A percentile compares a stretch with the other conserved stretches of the same genome.
phyloP scores from a whole-genome alignment of 495 filamentous ascomycete genomes.

The Oidiodendron maius region DNA sequence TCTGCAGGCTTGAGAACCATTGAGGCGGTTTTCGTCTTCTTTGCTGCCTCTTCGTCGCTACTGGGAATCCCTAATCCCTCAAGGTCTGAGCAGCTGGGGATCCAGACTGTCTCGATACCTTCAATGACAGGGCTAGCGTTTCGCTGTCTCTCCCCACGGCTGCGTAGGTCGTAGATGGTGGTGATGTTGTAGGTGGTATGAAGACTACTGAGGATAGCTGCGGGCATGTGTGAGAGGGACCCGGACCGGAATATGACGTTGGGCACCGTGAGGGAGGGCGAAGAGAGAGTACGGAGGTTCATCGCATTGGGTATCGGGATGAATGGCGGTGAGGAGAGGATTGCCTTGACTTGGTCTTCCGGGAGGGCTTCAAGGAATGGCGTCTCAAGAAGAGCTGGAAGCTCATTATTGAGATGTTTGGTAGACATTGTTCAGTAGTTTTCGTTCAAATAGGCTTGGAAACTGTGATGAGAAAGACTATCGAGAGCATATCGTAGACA shows the following conservation, averaged over 20 bases:
- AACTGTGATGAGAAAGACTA: no score
- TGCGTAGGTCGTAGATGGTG: constrained; percentile 38
- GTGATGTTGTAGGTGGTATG: constrained; percentile 30
- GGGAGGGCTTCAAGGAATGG: background rate
- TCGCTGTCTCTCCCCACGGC: constrained; percentile 26
- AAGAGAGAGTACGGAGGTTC: constrained; percentile 42
- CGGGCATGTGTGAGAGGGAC: constrained; percentile 30
- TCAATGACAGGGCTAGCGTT: constrained; percentile 33
- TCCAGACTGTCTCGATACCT: constrained; percentile 38
- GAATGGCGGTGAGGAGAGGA: constrained; percentile 6
- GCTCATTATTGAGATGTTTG: no score
- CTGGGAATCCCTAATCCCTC: no score
- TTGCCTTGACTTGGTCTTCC: background rate
- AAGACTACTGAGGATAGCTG: constrained; percentile 30
- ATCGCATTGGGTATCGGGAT: constrained; percentile 37
- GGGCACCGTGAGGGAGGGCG: constrained; percentile 33
- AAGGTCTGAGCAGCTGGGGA: no score
- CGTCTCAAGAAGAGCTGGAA: background rate
- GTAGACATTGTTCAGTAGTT: no score
- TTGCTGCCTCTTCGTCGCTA: no score
- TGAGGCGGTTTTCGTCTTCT: no score
- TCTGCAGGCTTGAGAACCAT: no score
- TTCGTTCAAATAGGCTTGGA: no score
- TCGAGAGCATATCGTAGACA: no score
- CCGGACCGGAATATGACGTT: constrained; percentile 50